Evolutionary conservation across 345 rosid genomes (phyloP), one percentile per base, ranked within the genome.

Genomic region (Corchorus olitorius): DNA sequence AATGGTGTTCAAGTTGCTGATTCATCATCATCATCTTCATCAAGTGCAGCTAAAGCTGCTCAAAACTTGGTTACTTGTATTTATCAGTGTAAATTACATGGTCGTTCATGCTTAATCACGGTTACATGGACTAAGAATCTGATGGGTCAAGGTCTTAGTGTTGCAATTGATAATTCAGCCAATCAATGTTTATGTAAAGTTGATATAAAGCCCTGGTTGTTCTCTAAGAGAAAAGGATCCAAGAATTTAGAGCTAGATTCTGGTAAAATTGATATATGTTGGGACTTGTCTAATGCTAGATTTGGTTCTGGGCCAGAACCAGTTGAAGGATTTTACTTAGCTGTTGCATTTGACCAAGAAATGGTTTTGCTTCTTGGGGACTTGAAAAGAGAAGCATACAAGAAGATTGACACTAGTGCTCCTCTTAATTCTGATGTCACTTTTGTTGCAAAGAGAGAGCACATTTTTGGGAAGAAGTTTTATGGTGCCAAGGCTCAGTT

Each of bases 1-100:
- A 94, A 87, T 80, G 98, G 97, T 60, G 95, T 94, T 76, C 98
- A 94, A 84, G 88, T 93, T 53, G 97, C 97, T 27, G 94, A 90
- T 83, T 89, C 97, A 2, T 90, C 97, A 20, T 79, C 94, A 22
- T 90, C 97, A 1, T 89, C 96, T 33, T 81, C 97, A 41, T 88
- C 98, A 4, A 81, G 74, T 60, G 65, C 88, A 3, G 66, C 83
- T 1, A 91, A 86, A 85, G 82, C 85, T 75, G 89, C 94, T n/a
- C 98, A 91, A 76, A 95, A 93, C 78, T 62, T 88, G 82, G 97
- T 90, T 19, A 88, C 89, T 60, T 92, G 92, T 73, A 86, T 93
- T 77, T 93, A 95, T 84, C 91, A 89, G 76, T 89, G 88, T 65
- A 89, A 85, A 39, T 77, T 90, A 45, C 87, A 79, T 6, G 91